Evolutionary conservation across 805 yeast genomes (phyloP).

Genomic region (Yamadazyma laniorum): DNA sequence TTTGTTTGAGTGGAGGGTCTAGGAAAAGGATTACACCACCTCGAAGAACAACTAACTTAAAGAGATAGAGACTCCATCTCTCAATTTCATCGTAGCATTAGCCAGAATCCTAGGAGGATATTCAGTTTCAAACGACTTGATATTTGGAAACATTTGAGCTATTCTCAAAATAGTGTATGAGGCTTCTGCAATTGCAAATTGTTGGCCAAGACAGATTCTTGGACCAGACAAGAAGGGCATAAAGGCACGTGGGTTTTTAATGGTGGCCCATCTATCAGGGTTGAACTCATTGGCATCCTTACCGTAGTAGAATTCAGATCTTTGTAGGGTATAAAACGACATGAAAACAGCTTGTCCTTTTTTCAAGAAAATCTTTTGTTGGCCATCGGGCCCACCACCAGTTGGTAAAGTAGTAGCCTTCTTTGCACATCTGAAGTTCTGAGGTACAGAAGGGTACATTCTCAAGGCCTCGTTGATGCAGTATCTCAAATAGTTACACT

Average conservation of each 20-base stretch:
- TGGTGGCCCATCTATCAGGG: conserved; percentile 51
- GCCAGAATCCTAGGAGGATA: conserved; percentile 32
- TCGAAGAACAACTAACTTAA: conserved; percentile 1
- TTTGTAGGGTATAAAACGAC: conserved; percentile 44
- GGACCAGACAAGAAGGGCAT: conserved; percentile 58
- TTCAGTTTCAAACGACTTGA: conserved; percentile 18
- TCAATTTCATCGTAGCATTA: conserved; percentile 28
- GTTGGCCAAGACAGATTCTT: conserved; percentile 56
- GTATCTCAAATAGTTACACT: conserved; percentile 30
- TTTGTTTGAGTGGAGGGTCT: too few relatives aligned
- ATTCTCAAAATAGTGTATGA: conserved; percentile 43
- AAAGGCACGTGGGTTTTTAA: conserved; percentile 46
- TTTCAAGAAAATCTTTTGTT: conserved; percentile 29
- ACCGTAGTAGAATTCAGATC: conserved; percentile 41
- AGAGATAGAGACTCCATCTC: conserved; percentile 18
- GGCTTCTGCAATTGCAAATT: conserved; percentile 57
- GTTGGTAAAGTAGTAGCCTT: conserved; percentile 28
- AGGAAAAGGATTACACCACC: background rate
- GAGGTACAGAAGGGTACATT: conserved; percentile 35
- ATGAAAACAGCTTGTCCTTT: conserved; percentile 47
- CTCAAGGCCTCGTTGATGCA: conserved; percentile 31
- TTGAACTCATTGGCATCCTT: conserved; percentile 44
- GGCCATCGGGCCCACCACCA: conserved; percentile 32
- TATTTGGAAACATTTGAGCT: conserved; percentile 23
- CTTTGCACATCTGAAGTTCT: conserved; percentile 31